These are phyloP conservation scores for Tylopilus microsporus DNA, from an alignment of 1,284 basidiomycete species.

Conservation along the genomic window DNA sequence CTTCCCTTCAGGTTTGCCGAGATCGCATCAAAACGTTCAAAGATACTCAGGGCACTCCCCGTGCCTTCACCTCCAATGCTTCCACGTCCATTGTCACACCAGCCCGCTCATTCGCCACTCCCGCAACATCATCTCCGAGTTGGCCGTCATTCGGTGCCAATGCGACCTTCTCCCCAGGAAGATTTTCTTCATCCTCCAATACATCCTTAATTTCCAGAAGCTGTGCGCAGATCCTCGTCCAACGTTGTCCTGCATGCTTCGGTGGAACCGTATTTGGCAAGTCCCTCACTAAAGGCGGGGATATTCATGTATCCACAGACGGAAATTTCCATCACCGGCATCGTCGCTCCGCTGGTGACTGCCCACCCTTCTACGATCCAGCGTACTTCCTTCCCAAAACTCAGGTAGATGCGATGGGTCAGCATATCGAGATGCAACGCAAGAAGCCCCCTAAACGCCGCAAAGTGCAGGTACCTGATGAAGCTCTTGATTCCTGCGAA, in stretches of 20 bases:
- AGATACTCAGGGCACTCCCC: too few species aligned
- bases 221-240: not conserved
- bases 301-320: not conserved
- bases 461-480: not conserved
- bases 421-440: not conserved
- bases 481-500: not conserved
- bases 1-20: too few species aligned
- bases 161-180: too few species aligned
- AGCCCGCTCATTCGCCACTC: too few species aligned
- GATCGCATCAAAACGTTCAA: too few species aligned
- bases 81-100: too few species aligned
- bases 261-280: not conserved
- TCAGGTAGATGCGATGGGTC: not conserved
- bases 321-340: slow-evolving; percentile 3
- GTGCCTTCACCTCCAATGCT: too few species aligned
- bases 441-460: not conserved
- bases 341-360: not conserved
- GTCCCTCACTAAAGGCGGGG: not conserved
- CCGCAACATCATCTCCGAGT: too few species aligned
- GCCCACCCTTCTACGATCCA: not conserved
- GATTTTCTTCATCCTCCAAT: too few species aligned
- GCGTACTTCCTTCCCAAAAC: slow-evolving; percentile 4
- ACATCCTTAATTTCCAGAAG: not conserved
- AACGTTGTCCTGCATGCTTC: slow-evolving; percentile 3
- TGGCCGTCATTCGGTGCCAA: too few species aligned